phyloP scores from a whole-genome alignment of 257 asterid genomes.

The Solanum chaucha region DNA sequence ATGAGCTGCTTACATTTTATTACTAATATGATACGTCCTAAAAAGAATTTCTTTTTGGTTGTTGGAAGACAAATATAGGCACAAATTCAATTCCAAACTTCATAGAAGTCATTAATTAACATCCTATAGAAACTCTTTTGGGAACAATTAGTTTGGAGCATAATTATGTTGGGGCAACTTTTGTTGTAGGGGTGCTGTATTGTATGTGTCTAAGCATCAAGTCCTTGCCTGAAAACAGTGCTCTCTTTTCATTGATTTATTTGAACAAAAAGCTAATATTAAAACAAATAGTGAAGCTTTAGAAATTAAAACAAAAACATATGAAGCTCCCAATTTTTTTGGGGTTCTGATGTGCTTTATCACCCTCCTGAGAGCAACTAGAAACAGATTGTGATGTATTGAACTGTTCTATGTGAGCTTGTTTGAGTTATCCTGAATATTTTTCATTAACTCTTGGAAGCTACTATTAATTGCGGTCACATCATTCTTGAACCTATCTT shows the following conservation, averaged over 20 bases:
- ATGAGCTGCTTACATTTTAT: background rate
- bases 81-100: background rate
- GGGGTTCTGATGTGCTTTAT: background rate
- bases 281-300: background rate
- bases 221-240: background rate
- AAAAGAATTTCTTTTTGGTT: background rate
- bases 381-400: background rate
- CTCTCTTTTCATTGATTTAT: background rate
- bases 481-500: background rate
- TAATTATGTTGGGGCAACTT: background rate
- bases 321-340: background rate
- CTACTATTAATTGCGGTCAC: background rate
- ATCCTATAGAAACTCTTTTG: background rate
- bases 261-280: background rate
- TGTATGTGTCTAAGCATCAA: background rate
- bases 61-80: background rate
- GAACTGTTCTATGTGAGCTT: background rate
- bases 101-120: background rate
- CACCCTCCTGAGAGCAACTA: background rate
- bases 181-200: background rate
- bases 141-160: background rate
- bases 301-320: background rate
- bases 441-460: background rate
- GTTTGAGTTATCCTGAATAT: background rate
- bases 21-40: background rate